Evolutionary conservation across 2,329 filamentous ascomycete species (phyloP).

Genomic region (Claviceps pusilla): DNA sequence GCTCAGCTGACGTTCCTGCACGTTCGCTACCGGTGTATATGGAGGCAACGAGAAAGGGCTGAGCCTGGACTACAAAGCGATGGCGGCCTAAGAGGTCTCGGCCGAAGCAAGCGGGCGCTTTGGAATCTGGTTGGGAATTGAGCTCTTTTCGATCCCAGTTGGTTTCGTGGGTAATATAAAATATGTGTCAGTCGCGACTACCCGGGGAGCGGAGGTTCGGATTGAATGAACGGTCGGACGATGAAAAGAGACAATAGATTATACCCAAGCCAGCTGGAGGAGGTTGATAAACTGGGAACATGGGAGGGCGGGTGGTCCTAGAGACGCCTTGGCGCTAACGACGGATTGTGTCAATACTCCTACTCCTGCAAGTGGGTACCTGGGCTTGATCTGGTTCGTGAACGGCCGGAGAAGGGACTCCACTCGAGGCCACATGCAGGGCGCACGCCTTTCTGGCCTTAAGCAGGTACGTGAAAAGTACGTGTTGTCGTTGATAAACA

Average conservation of each 20-base stretch:
- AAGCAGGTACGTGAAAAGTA: background rate
- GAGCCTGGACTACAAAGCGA: background rate
- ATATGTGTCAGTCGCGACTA: background rate
- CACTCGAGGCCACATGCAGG: slow-evolving; percentile 1
- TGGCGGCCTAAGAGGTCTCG: background rate
- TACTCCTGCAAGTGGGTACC: background rate
- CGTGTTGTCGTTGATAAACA: background rate
- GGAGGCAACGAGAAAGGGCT: background rate
- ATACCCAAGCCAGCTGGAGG: slow-evolving; percentile 1
- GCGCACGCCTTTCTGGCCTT: background rate
- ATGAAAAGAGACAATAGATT: background rate
- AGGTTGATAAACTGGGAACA: slow-evolving; percentile 1
- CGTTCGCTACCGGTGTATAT: background rate
- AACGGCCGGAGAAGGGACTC: slow-evolving; percentile 5
- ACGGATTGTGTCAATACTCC: slow-evolving; percentile 1
- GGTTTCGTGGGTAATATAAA: background rate
- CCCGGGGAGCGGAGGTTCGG: background rate
- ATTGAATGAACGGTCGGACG: background rate
- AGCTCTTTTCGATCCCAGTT: background rate
- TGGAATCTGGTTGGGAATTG: background rate
- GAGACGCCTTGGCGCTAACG: slow-evolving; percentile 2
- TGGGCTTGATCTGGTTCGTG: slow-evolving; percentile 2
- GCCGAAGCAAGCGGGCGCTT: background rate
- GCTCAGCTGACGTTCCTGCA: background rate
- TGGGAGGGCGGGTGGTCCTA: slow-evolving; percentile 3